These are phyloP conservation scores for Lecanicillium sp. DNA, from an alignment of 2,329 filamentous ascomycete species.

Conservation along the genomic window DNA sequence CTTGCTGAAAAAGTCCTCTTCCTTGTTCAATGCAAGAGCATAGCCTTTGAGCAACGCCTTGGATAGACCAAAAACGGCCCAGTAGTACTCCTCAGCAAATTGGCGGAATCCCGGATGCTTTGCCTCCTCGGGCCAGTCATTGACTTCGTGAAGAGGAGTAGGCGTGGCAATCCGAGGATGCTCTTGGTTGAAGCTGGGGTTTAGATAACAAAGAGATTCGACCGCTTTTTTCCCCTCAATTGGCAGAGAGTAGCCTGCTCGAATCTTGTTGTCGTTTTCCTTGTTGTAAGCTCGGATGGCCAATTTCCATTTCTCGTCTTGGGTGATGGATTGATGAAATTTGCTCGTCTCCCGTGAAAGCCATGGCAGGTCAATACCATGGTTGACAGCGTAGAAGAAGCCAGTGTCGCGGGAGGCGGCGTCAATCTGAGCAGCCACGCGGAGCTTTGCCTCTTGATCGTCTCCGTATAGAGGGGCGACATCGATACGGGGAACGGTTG, in stretches of 20 bases:
- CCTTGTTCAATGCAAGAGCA: slow-evolving; percentile 7
- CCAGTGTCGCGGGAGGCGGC: slow-evolving; percentile 8
- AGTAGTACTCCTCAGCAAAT: slow-evolving; percentile 10
- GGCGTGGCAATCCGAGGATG: slow-evolving; percentile 7
- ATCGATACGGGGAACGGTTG: slow-evolving; percentile 9
- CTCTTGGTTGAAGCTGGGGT: no score
- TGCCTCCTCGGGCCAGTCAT: slow-evolving; percentile 9
- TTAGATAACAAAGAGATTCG: no score
- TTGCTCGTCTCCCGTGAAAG: slow-evolving; percentile 7
- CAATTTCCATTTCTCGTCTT: no score
- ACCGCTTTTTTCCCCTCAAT: no score
- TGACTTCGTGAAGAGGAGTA: slow-evolving; percentile 10
- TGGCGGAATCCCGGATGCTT: slow-evolving; percentile 9
- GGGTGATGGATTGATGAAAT: slow-evolving; percentile 8
- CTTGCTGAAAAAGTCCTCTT: slow-evolving; percentile 9
- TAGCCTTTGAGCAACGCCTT: slow-evolving; percentile 9
- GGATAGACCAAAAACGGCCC: slow-evolving; percentile 8
- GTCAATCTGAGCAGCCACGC: slow-evolving; percentile 8
- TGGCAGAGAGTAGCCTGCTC: no score
- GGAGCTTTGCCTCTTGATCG: slow-evolving; percentile 1
- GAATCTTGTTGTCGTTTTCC: no score
- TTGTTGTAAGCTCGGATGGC: no score
- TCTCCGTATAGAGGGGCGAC: slow-evolving; percentile 8
- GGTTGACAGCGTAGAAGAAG: slow-evolving; percentile 11
- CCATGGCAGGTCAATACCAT: slow-evolving; percentile 8